A percentile compares a stretch with the other conserved stretches of the same genome.
Conservation (phyloP, 192 early-diverging fungal species). For the Coemansia sp. region DNA sequence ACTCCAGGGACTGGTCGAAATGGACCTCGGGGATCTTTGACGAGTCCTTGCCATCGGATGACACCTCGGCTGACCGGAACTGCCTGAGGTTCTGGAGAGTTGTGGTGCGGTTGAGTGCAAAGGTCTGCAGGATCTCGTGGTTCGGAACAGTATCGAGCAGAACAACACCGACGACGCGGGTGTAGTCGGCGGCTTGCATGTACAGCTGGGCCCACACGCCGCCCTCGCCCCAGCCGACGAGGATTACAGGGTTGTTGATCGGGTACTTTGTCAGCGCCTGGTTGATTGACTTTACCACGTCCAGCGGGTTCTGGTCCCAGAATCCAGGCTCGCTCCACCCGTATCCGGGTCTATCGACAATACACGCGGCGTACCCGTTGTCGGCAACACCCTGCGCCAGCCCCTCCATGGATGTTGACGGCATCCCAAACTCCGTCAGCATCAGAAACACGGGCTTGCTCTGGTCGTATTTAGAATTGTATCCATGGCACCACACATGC, state of each 20-base stretch:
- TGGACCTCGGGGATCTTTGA: constrained; percentile 22
- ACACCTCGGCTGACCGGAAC: constrained; percentile 26
- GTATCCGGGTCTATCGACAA: constrained; percentile 56
- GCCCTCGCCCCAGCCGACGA: constrained; percentile 58
- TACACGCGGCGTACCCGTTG: constrained; percentile 47
- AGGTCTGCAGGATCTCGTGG: constrained; percentile 52
- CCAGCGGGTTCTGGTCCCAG: constrained; percentile 47
- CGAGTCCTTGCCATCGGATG: not conserved
- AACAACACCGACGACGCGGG: constrained; percentile 48
- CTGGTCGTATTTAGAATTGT: constrained; percentile 12
- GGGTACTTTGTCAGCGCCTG: constrained; percentile 50
- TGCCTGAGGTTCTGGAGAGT: constrained; percentile 53
- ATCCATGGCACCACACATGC: constrained; percentile 54
- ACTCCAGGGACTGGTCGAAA: constrained; percentile 34
- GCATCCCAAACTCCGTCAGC: constrained; percentile 54
- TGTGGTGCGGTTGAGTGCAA: constrained; percentile 53
- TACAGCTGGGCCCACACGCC: constrained; percentile 59
- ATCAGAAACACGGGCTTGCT: constrained; percentile 46
- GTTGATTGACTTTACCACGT: constrained; percentile 55
- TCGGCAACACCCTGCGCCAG: constrained; percentile 40
- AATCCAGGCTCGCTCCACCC: constrained; percentile 60
- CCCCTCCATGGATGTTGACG: constrained; percentile 52
- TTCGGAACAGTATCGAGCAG: constrained; percentile 55
- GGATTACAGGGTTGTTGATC: constrained; percentile 43
- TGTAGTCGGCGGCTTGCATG: constrained; percentile 49